A percentile compares a stretch with the other conserved stretches of the same genome.
Conservation (phyloP, 1,139 yeast genomes). For the Pichia sp. region DNA sequence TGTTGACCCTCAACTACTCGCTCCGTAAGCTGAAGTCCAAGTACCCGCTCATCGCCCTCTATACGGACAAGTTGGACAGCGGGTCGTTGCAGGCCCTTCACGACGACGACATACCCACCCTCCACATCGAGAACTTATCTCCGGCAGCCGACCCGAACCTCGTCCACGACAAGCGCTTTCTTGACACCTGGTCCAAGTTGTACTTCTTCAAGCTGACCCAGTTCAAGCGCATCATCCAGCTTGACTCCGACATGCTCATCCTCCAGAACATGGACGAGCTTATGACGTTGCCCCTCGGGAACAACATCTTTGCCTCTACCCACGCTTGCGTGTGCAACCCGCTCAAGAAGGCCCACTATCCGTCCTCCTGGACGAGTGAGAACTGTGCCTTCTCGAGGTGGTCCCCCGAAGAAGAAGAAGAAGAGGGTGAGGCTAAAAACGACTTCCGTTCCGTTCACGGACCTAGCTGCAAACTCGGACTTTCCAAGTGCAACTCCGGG, state of each 20-base stretch:
- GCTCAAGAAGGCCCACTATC: slow-evolving; percentile 45
- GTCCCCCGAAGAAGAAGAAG: slow-evolving; percentile 15
- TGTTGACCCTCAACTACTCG: slow-evolving; percentile 46
- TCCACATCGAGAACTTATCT: slow-evolving; percentile 39
- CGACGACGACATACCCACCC: slow-evolving; percentile 38
- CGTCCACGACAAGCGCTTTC: slow-evolving; percentile 45
- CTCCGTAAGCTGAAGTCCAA: slow-evolving; percentile 38
- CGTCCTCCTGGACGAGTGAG: slow-evolving; percentile 45
- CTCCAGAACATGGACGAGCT: slow-evolving; percentile 53
- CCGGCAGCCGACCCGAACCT: slow-evolving; percentile 43
- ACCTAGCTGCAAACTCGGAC: slow-evolving; percentile 39
- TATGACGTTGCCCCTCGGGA: slow-evolving; percentile 39
- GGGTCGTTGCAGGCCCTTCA: slow-evolving; percentile 40
- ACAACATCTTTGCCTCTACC: slow-evolving; percentile 47
- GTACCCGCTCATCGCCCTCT: slow-evolving; percentile 48
- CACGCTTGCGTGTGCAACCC: slow-evolving; percentile 63
- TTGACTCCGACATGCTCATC: slow-evolving; percentile 57
- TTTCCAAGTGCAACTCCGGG: slow-evolving; percentile 53
- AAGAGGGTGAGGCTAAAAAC: too few relatives aligned
- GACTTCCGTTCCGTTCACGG: slow-evolving; percentile 33
- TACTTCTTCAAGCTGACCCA: slow-evolving; percentile 48
- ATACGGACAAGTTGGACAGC: slow-evolving; percentile 41
- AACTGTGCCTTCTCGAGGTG: slow-evolving; percentile 41
- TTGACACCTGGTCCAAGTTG: slow-evolving; percentile 57
- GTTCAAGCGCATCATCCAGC: slow-evolving; percentile 47